These are phyloP conservation scores for Boletus austroedulis DNA, from an alignment of 1,284 basidiomycete genomes.

Conservation along the genomic window DNA sequence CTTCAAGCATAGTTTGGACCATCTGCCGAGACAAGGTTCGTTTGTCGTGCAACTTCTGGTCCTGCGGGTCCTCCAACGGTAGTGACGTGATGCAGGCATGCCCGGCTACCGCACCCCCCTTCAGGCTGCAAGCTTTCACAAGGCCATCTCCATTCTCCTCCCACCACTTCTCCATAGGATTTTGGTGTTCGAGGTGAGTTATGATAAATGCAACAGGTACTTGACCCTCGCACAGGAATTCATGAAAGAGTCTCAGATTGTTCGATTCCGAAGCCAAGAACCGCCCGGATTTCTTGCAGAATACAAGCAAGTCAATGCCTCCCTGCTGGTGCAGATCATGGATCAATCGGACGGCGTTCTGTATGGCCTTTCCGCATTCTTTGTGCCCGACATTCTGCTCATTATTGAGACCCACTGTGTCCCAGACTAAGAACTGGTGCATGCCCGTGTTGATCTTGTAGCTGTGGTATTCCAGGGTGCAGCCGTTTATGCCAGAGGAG, in stretches of 20 bases:
- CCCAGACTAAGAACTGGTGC: conserved; percentile 34
- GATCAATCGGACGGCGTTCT: conserved; percentile 37
- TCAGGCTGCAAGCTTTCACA: conserved; percentile 14
- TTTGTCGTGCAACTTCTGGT: conserved; percentile 10
- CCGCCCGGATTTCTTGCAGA: conserved; percentile 34
- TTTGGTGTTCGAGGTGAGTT: conserved; percentile 38
- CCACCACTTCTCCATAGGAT: conserved; percentile 32
- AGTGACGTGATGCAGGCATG: conserved; percentile 33
- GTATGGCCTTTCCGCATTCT: conserved; percentile 29
- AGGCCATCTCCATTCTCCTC: conserved; percentile 14
- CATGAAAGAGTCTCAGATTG: conserved; percentile 37
- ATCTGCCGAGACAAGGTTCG: conserved; percentile 13
- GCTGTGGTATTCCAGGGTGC: conserved; percentile 23
- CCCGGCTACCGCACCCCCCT: conserved; percentile 16
- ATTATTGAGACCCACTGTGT: conserved; percentile 37
- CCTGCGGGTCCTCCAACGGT: neutral
- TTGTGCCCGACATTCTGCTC: conserved; percentile 8
- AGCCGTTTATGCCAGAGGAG: conserved; percentile 18
- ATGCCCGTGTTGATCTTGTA: conserved; percentile 21
- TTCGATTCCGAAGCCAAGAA: conserved; percentile 28
- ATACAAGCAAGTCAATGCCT: conserved; percentile 40
- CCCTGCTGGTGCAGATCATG: conserved; percentile 27
- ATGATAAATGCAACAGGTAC: conserved; percentile 42
- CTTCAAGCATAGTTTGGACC: conserved; percentile 24
- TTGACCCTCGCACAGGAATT: conserved; percentile 35